Percentiles rank a stretch among this genome's conserved stretches.
Conservation (phyloP, 305 asterid genomes). For the Euphrasia arctica region DNA sequence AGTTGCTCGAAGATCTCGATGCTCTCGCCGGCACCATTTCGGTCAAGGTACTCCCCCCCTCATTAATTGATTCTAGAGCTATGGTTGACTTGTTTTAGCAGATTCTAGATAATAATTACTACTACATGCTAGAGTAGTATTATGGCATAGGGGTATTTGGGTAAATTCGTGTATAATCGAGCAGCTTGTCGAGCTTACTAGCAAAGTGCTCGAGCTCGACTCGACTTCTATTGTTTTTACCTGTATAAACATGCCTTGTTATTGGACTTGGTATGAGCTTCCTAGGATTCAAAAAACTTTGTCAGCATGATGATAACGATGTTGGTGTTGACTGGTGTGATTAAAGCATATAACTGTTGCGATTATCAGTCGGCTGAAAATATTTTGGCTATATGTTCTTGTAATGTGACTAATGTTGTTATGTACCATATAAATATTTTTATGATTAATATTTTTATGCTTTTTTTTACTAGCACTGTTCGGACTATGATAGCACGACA, state of each 20-base stretch:
- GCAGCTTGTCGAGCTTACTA: too few species aligned
- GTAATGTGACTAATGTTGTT: background rate
- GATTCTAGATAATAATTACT: too few species aligned
- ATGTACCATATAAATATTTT: background rate
- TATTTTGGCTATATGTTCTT: background rate
- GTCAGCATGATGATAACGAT: background rate
- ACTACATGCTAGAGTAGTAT: too few species aligned
- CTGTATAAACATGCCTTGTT: background rate
- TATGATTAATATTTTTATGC: background rate
- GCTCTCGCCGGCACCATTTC: conserved; percentile 96
- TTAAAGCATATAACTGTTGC: background rate
- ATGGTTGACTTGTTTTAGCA: too few species aligned
- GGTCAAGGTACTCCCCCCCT: conserved; percentile 51
- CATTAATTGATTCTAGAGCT: too few species aligned
- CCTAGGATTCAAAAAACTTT: background rate
- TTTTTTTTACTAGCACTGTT: conserved; percentile 63
- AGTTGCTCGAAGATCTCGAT: conserved; percentile 96
- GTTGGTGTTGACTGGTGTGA: too few species aligned
- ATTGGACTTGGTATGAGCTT: background rate
- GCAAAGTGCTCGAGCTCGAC: too few species aligned
- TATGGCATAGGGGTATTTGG: too few species aligned
- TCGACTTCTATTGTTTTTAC: too few species aligned
- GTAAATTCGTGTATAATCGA: too few species aligned
- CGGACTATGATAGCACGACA: conserved; percentile 78
- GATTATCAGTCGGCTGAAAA: background rate